Conservation (phyloP, 2,329 filamentous ascomycete genomes). For the Calonectria pteridis region DNA sequence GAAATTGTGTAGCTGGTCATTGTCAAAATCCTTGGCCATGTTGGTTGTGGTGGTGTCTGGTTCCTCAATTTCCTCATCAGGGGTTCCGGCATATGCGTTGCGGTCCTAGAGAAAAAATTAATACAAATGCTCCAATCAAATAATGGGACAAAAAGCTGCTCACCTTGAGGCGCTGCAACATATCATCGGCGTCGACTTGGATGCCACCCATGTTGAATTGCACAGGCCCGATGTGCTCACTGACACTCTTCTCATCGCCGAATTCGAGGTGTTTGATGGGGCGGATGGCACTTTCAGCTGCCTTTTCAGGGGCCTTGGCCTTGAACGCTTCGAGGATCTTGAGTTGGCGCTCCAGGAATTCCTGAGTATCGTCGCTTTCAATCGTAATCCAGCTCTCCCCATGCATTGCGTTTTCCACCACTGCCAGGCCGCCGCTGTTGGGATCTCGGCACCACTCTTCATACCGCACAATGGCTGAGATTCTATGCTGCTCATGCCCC, state of each 20-base stretch:
- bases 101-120: conserved; percentile 61
- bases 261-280: conserved; percentile 48
- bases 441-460: conserved; percentile 85
- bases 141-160: conserved; percentile 28
- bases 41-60: conserved; percentile 53
- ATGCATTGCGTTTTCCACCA: conserved; percentile 56
- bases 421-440: conserved; percentile 67
- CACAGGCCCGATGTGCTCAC: conserved; percentile 91
- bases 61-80: conserved; percentile 57
- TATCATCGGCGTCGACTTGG: conserved; percentile 93
- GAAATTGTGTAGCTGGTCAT: conserved; percentile 70
- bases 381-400: conserved; percentile 50
- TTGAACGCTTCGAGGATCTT: conserved; percentile 77
- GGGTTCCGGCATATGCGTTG: conserved; percentile 63
- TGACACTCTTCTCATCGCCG: conserved; percentile 63
- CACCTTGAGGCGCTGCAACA: conserved; percentile 89
- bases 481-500: conserved; percentile 47
- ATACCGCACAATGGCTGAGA: conserved; percentile 78
- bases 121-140: neutral
- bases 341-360: conserved; percentile 81
- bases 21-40: conserved; percentile 61
- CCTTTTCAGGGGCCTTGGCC: conserved; percentile 66
- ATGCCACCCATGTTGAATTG: conserved; percentile 99
- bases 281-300: conserved; percentile 40
- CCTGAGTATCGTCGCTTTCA: conserved; percentile 74